Evolutionary conservation across 2,329 filamentous ascomycete genomes (phyloP).

Genomic region (Calonectria leucothoes): DNA sequence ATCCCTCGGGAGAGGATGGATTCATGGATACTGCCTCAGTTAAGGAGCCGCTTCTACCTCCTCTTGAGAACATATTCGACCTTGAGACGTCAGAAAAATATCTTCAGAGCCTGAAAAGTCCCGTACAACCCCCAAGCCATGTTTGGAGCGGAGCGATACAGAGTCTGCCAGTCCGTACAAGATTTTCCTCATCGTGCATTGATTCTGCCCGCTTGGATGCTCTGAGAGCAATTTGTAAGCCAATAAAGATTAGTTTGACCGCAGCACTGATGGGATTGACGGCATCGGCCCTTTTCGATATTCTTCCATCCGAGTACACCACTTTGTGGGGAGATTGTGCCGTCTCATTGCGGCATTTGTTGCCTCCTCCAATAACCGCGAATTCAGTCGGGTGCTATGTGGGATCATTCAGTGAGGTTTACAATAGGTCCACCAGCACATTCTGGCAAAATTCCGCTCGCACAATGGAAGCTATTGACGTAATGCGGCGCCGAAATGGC

Average conservation of each 20-base stretch:
- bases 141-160: slow-evolving; percentile 1
- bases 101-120: background rate
- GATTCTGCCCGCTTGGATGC: background rate
- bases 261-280: background rate
- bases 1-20: background rate
- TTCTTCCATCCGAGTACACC: slow-evolving; percentile 11
- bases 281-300: background rate
- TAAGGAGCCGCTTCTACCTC: background rate
- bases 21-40: too few species aligned
- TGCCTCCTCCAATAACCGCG: background rate
- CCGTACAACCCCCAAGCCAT: background rate
- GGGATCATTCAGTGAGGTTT: slow-evolving; percentile 19
- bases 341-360: slow-evolving; percentile 8
- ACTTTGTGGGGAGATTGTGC: slow-evolving; percentile 21
- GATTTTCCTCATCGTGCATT: background rate
- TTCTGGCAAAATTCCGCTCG: background rate
- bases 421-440: background rate
- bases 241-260: background rate
- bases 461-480: background rate
- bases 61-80: background rate
- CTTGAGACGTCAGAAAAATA: background rate
- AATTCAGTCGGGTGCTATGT: slow-evolving; percentile 18
- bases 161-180: background rate
- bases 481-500: background rate
- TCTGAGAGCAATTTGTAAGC: background rate